A percentile compares a stretch with the other conserved stretches of the same genome.
phyloP scores from a whole-genome alignment of 2,329 filamentous ascomycete genomes.

The Fusarium agapanthi region DNA sequence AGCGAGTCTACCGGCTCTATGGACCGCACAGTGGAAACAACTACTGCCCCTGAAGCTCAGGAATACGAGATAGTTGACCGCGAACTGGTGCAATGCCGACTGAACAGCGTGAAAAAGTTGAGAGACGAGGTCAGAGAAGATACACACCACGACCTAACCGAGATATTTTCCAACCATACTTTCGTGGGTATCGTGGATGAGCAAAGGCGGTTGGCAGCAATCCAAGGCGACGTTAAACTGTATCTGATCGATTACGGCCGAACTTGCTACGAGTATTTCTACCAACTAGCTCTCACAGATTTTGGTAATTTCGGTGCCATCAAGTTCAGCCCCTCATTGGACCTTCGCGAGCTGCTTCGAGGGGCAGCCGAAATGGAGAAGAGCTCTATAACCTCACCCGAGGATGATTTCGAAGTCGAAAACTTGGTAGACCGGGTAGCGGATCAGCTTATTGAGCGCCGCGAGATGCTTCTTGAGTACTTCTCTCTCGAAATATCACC shows the following conservation, averaged over 20 bases:
- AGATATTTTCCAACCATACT: conserved; percentile 86
- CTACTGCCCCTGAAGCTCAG: conserved; percentile 57
- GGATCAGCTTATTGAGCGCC: conserved; percentile 74
- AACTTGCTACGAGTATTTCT: conserved; percentile 88
- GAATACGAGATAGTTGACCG: conserved; percentile 79
- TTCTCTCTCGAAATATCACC: conserved; percentile 86
- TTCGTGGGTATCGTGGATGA: conserved; percentile 96
- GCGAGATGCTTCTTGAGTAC: conserved; percentile 92
- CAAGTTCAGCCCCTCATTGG: conserved; percentile 78
- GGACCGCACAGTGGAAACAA: conserved; percentile 46
- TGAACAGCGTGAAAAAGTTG: conserved; percentile 87
- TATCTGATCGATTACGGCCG: conserved; percentile 94
- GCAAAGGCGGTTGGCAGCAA: conserved; percentile 83
- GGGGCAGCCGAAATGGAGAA: conserved; percentile 79
- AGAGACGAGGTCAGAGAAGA: conserved; percentile 81
- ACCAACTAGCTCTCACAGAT: conserved; percentile 92
- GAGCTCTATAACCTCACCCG: conserved; percentile 49
- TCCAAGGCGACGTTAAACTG: conserved; percentile 91
- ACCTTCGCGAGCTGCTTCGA: conserved; percentile 73
- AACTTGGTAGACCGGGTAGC: conserved; percentile 73
- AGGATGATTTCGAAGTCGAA: conserved; percentile 70
- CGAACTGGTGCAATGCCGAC: conserved; percentile 73
- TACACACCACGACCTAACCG: conserved; percentile 86
- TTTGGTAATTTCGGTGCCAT: conserved; percentile 95
- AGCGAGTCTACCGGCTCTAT: conserved; percentile 30